These are phyloP conservation scores for Aspergillus chevalieri DNA, from an alignment of 2,329 filamentous ascomycete genomes.

Conservation along the genomic window DNA sequence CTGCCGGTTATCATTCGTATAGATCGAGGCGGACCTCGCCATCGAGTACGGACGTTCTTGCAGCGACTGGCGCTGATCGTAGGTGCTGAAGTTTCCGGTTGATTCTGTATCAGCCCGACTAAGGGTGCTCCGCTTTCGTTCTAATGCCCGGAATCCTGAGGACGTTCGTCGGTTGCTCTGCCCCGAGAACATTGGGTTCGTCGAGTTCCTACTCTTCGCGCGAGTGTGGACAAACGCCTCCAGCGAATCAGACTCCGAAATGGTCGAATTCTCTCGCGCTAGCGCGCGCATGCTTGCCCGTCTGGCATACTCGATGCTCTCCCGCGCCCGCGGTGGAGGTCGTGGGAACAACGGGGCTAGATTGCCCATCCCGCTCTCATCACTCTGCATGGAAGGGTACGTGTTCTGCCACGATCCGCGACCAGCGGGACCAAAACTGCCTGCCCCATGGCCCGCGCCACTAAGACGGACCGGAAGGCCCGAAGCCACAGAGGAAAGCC, in stretches of 20 bases:
- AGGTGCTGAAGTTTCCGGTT: slow-evolving; percentile 11
- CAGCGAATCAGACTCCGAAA: slow-evolving; percentile 32
- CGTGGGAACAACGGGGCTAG: slow-evolving; percentile 32
- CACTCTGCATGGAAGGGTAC: slow-evolving; percentile 27
- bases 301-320: slow-evolving; percentile 23
- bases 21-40: slow-evolving; percentile 30
- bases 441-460: slow-evolving; percentile 38
- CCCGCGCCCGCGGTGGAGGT: slow-evolving; percentile 23
- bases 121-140: slow-evolving; percentile 29
- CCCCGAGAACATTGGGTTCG: slow-evolving; percentile 33
- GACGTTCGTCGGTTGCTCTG: slow-evolving; percentile 28
- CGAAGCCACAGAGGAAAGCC: slow-evolving; percentile 30
- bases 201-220: slow-evolving; percentile 32
- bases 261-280: slow-evolving; percentile 23
- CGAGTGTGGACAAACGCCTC: slow-evolving; percentile 35
- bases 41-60: slow-evolving; percentile 28
- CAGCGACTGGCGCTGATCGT: slow-evolving; percentile 24
- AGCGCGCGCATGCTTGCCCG: slow-evolving; percentile 26
- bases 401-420: slow-evolving; percentile 37
- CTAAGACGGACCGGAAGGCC: slow-evolving; percentile 36
- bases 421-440: slow-evolving; percentile 32
- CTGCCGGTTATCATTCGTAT: slow-evolving; percentile 28
- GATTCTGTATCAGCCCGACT: slow-evolving; percentile 32
- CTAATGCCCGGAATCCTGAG: slow-evolving; percentile 27
- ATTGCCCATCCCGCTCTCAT: slow-evolving; percentile 30